A percentile compares a stretch with the other conserved stretches of the same genome.
Conservation (phyloP, 805 yeast genomes). For the Teunomyces cretensis region DNA sequence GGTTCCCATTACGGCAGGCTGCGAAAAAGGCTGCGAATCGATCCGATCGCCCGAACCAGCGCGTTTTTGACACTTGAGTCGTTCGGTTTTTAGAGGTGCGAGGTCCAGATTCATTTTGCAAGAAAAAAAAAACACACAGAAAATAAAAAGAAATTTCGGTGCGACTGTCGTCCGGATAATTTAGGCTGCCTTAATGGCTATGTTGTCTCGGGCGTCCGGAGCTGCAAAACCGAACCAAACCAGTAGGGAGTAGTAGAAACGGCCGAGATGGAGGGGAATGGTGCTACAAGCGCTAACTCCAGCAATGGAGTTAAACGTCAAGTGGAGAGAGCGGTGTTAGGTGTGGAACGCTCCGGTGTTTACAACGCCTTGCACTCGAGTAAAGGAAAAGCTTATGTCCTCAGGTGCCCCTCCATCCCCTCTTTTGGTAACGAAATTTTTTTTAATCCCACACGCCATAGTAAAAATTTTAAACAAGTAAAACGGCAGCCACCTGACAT, state of each 20-base stretch:
- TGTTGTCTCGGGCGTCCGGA: not conserved
- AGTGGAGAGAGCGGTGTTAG: not conserved
- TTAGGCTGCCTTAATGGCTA: not conserved
- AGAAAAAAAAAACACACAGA: not conserved
- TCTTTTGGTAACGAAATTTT: not conserved
- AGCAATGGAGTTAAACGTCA: no score
- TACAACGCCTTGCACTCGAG: no score
- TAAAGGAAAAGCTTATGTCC: not conserved
- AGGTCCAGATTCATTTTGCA: not conserved
- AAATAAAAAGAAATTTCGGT: not conserved
- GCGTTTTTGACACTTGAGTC: not conserved
- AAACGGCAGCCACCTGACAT: no score
- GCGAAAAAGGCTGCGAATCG: not conserved
- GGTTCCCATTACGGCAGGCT: not conserved
- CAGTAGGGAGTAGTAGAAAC: not conserved
- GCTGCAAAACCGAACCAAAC: not conserved
- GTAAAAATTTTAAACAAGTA: not conserved
- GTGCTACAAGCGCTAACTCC: no score
- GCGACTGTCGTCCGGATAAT: conserved; percentile 1
- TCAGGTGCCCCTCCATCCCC: not conserved
- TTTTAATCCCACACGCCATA: not conserved
- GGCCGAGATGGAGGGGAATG: not conserved
- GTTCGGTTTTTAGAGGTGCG: not conserved
- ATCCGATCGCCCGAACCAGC: not conserved
- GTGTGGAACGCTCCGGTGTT: not conserved